Base-by-base conservation (phyloP, 192 early-diverging fungal genomes). In the Backusella tuberculispora region DNA sequence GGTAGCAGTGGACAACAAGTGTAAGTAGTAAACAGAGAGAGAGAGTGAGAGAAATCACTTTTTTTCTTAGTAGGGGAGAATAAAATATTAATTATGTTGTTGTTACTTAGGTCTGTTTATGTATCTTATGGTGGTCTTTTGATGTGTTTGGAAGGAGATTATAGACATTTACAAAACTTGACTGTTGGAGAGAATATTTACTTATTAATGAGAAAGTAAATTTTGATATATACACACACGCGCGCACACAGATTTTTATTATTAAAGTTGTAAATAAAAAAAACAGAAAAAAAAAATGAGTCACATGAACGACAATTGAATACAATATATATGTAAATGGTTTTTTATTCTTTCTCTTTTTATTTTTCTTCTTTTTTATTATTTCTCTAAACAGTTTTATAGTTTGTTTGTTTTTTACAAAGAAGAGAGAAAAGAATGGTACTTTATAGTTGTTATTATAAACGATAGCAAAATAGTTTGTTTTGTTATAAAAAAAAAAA, bases 121-220 rank as follows among this genome's bases (percentile, higher is more conserved):
- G 86, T 92, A 42, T 98, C 95, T 26, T 97, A 90, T 81, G 98
- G 96, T 71, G 97, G 97, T 2, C 83, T 98, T 74, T 85, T 97
- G 73, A 93, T 98, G 93, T 92, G 90, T 74, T 76, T 98, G 50
- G 90, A 92, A 72, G 97, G 96, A 40, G 93, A 96, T 74, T 88
- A 89, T 76, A 86, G 93, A 72, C 90, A 92, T 68, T 78, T 99
- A 80, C 89, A 93, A 71, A 90, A 90, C 80, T 84, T 99, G 73
- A 87, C 86, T 68, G 90, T 95, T 34, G 97, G 98, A 24, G 94
- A 97, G 84, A 89, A 94, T 75, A 72, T 98, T 46, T 99, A 98
- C 76, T 83, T 98, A 76, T 82, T 99, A 69, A 92, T 99, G 85
- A 89, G 94, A 78, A 87, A 88, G 82, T 90, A 87, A 50, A 65